Base-by-base conservation (phyloP, 2,329 filamentous ascomycete genomes). In the Fusarium chuoi region DNA sequence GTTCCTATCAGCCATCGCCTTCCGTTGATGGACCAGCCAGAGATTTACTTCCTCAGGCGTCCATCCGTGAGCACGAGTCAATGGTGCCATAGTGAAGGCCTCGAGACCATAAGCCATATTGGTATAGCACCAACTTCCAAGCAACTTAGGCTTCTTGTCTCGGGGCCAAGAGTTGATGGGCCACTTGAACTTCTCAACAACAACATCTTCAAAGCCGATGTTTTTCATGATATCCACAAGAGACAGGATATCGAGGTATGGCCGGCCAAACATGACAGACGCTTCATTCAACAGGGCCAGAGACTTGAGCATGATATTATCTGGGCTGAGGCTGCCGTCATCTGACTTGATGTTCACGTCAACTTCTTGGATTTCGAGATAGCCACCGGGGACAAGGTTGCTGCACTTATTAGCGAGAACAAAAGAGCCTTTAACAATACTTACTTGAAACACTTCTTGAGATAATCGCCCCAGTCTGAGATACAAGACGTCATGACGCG, bases 281-380 rank as follows among this genome's bases (percentile, higher is more conserved):
- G 77, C 77, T 26, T 79, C 70, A 14, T 66, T 44, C 26, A 79
- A 42, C 6, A 75, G 54, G 12, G 74, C 33, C 6, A 62, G 38
- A 62, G 78, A 81, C 4, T 62, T 60, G 26, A 65, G 54, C n/a
- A 81, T 54, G 10, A 69, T 22, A 10, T 71, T 64, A 14, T 77
- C 75, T 1, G 60, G 44, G 3, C 39, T 46, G 20, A 81, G 56
- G 2, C 78, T 77, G n/a, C 24, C 45, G 14, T 77, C 71, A 8
- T 77, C 73, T 6, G 64, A 76, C 20, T 45, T 51, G 17, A 62
- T 48, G 13, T 60, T 54, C 6, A 76, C 52, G 28, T 69, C 71
- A 6, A 52, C 62, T 59, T 76, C 75, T 44, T 73, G 69, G 5
- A 76, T 48, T 18, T 77, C 75, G 18, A 75, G 33, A 14, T 74